A percentile compares a stretch with the other conserved stretches of the same genome.
Conservation (phyloP, 768 basidiomycete genomes). For the Tulasnella sp. region DNA sequence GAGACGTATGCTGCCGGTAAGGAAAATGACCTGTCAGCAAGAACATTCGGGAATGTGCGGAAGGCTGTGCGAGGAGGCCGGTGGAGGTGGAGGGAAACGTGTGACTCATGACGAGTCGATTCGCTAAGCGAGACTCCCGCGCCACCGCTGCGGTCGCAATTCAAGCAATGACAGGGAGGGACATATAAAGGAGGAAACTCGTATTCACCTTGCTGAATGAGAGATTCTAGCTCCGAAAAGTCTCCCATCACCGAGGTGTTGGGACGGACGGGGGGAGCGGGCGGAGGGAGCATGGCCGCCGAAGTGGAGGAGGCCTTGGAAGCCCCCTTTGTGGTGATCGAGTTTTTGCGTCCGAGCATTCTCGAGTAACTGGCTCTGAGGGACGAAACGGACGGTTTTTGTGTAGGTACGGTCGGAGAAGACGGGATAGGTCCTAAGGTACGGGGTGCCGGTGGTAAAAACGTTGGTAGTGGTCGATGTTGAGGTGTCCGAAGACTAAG, state of each 20-base stretch:
- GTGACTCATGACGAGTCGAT: conserved; percentile 6
- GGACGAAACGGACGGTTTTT: not conserved
- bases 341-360: conserved; percentile 13
- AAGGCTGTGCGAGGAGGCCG: not conserved
- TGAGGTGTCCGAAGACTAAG: conserved; percentile 19
- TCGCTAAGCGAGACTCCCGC: conserved; percentile 3
- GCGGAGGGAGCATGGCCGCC: not conserved
- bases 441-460: conserved; percentile 23
- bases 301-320: not conserved
- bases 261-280: conserved; percentile 8
- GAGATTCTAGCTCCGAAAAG: conserved; percentile 1
- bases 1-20: not conserved
- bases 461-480: conserved; percentile 5
- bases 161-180: not conserved
- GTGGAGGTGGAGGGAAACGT: conserved; percentile 1
- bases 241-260: not conserved
- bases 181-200: not conserved
- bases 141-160: not conserved
- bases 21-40: conserved; percentile 15
- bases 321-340: not conserved
- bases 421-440: not conserved
- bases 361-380: conserved; percentile 7
- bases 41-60: conserved; percentile 9
- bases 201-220: conserved; percentile 22
- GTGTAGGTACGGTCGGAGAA: not conserved